Base-by-base conservation (phyloP, 2,329 filamentous ascomycete genomes). In the Fusarium lyarnte region DNA sequence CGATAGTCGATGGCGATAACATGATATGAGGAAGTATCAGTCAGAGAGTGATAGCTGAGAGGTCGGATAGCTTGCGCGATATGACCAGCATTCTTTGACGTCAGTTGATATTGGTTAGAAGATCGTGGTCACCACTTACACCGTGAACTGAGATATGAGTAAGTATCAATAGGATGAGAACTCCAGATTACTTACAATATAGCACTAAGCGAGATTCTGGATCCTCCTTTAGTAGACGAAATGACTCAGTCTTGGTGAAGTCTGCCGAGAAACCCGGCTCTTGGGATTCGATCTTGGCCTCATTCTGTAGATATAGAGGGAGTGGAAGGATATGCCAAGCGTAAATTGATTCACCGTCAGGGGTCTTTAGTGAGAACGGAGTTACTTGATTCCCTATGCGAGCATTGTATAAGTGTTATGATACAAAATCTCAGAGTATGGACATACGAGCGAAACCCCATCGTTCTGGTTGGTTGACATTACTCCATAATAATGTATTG, bases 1-100 rank as follows among this genome's bases (percentile, higher is more conserved):
- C 95, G 92, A 82, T 98, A 98, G 84, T 97, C 94, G 76, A 97
- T 90, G 42, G 94, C 89, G n/a, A 98, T 85, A 47, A 97, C 88
- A 78, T 98, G 95, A 60, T 94, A 90, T 1, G 87, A 88, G 4
- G 92, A 92, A 6, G 91, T 90, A 58, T 92, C 89, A 8, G 94
- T 90, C 45, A 97, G 85, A 47, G 91, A 87, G 75, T 94, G 93
- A 80, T 97, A 97, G 63, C 90, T 92, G 36, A 90, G 87, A 5
- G 94, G 92, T 21, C 95, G 90, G 79, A 91, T 88, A 66, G 90
- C 90, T 80, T 97, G 93, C 23, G 92, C 94, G 35, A 98, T 82
- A 76, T 97, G 93, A 9, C 94, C 95, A 38, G 94, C 94, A 81
- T 98, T 98, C 86, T 93, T 78, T 65, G 19, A 23, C 12, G 58